Conservation (phyloP, 306 rosid genomes). For the Corylus americana region DNA sequence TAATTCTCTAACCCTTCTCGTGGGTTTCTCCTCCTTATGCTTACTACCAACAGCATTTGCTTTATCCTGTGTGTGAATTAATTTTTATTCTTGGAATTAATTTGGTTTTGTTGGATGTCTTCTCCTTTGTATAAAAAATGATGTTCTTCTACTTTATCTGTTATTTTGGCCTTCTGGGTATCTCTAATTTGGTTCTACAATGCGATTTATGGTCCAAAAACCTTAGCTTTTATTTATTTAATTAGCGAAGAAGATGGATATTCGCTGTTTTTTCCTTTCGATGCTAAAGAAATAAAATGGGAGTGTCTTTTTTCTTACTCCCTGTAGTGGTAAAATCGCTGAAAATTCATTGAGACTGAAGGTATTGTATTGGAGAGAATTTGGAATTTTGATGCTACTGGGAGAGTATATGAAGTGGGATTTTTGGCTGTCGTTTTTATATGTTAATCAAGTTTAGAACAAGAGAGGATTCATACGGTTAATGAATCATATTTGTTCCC, state of each 20-base stretch:
- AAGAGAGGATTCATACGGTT: neutral
- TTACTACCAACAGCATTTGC: neutral
- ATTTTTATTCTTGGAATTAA: neutral
- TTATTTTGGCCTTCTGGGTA: neutral
- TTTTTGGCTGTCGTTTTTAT: neutral
- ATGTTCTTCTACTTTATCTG: neutral
- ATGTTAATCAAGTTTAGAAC: neutral
- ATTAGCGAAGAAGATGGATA: neutral
- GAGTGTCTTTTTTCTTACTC: neutral
- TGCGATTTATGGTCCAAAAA: neutral
- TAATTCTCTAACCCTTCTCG: neutral
- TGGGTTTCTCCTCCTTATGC: neutral
- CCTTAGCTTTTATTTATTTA: neutral
- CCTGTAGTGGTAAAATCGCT: neutral
- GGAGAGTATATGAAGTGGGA: neutral
- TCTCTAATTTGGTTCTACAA: neutral
- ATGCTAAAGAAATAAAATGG: neutral
- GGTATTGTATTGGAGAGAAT: neutral
- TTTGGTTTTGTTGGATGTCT: constrained; percentile 1
- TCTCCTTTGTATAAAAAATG: neutral
- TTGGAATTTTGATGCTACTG: neutral
- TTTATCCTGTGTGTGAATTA: neutral
- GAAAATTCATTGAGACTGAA: neutral
- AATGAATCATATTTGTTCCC: neutral
- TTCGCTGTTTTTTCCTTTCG: neutral